Conservation (phyloP, 2,329 filamentous ascomycete genomes). For the Cordyceps pruinosa region DNA sequence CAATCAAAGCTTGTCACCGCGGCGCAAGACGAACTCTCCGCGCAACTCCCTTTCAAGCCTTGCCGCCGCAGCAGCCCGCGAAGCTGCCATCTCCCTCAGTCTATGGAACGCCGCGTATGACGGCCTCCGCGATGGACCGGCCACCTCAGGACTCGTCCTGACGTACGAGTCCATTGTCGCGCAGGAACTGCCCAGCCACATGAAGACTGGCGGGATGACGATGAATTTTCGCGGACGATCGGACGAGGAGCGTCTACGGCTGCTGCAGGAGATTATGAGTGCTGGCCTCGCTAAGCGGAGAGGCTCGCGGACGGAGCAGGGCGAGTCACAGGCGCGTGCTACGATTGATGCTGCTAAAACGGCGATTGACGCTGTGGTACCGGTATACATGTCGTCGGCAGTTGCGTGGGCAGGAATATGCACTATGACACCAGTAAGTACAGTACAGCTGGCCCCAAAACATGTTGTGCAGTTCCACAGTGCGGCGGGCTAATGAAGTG, state of each 20-base stretch:
- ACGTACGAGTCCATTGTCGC: slow-evolving; percentile 31
- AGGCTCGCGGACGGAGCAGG: slow-evolving; percentile 20
- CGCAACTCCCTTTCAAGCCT: slow-evolving; percentile 4
- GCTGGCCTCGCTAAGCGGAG: slow-evolving; percentile 25
- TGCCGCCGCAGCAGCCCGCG: background rate
- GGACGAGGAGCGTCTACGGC: slow-evolving; percentile 22
- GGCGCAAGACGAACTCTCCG: slow-evolving; percentile 1
- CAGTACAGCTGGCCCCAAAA: background rate
- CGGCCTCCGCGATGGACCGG: slow-evolving; percentile 23
- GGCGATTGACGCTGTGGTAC: slow-evolving; percentile 21
- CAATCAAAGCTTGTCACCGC: background rate
- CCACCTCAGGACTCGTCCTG: slow-evolving; percentile 25
- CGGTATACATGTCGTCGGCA: slow-evolving; percentile 23
- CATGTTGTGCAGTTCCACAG: background rate
- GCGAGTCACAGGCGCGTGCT: slow-evolving; percentile 22
- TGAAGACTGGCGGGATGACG: slow-evolving; percentile 25
- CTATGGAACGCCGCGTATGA: slow-evolving; percentile 32
- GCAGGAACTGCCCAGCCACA: slow-evolving; percentile 27
- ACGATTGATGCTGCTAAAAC: slow-evolving; percentile 23
- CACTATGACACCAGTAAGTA: slow-evolving; percentile 29
- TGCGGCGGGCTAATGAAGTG: background rate
- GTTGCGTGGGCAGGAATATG: slow-evolving; percentile 32
- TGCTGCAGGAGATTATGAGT: slow-evolving; percentile 24
- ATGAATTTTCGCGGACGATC: slow-evolving; percentile 17
- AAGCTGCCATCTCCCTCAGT: slow-evolving; percentile 20